Conservation (phyloP, 1,284 basidiomycete genomes). For the Cutaneotrichosporon sp. region DNA sequence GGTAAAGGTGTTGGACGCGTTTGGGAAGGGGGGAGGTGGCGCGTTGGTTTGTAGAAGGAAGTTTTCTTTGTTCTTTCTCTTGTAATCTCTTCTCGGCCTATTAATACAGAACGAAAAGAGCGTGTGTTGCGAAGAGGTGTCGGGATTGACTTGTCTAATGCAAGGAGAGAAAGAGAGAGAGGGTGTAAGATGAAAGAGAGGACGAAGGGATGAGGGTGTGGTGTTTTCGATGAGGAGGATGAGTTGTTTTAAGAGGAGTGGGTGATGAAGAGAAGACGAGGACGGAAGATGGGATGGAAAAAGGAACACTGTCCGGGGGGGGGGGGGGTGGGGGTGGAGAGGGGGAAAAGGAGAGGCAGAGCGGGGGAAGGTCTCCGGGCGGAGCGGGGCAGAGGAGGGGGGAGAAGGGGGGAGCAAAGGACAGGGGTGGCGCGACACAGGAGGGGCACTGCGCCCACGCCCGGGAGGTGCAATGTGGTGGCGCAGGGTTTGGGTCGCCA, state of each 20-base stretch:
- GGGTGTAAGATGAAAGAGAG: too few relatives aligned
- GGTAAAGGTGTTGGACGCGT: conserved; percentile 1
- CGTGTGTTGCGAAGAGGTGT: conserved; percentile 9
- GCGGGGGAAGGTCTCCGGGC: not conserved
- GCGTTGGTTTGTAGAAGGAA: not conserved
- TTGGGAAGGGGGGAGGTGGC: not conserved
- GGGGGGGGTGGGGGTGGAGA: not conserved
- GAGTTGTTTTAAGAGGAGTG: not conserved
- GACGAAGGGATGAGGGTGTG: not conserved
- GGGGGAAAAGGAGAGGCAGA: not conserved
- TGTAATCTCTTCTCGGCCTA: conserved; percentile 17
- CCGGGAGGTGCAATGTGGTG: too few relatives aligned
- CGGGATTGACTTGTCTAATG: not conserved
- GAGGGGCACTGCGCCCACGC: too few relatives aligned
- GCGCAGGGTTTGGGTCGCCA: too few relatives aligned
- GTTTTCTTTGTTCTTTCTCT: not conserved
- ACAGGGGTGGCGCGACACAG: too few relatives aligned
- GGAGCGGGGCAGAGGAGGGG: not conserved
- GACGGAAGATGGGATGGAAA: conserved; percentile 9
- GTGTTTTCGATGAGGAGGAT: not conserved
- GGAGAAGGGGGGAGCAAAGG: too few relatives aligned
- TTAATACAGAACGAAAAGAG: conserved; percentile 24
- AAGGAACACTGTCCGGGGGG: not conserved
- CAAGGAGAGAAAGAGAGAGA: conserved; percentile 8
- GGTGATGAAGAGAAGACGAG: conserved; percentile 1